Base-by-base conservation (phyloP, 257 asterid species). In the Perilla frutescens region DNA sequence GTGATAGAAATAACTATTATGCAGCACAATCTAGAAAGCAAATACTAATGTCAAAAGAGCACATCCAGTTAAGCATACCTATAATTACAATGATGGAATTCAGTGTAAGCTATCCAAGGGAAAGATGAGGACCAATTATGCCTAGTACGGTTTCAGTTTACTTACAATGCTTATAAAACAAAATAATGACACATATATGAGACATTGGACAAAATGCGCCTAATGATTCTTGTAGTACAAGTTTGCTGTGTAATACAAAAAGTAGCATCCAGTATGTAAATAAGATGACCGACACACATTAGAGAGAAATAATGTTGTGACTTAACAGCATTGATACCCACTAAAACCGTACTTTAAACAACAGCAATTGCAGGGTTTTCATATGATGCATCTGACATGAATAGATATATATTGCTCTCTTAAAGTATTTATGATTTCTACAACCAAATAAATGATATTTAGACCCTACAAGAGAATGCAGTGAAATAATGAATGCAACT, bases 401-500 rank as follows among this genome's bases (percentile, higher is more conserved):
- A 40, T 37, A 47, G 26, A 7, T 51, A 20, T 5, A 67, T 39
- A 26, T 49, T 7, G 13, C 14, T 47, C 44, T 64, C 26, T 40
- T 54, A 8, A 56, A 34, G 31, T 14, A 73, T 60, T 10, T 39
- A 37, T 39, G 40, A 11, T 41, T 53, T 43, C 43, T 57, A 54
- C 13, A 56, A 14, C 44, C 45, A 45, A 55, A 31, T 37, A 70
- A 43, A 34, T 7, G 49, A 53, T 15, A 29, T 2, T 53, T 61
- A 39, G 47, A 62, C 72, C 32, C 67, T 6, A 54, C 55, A 39
- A 10, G 54, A 40, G 34, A 62, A 9, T 54, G 54, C 34, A 31
- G 7, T 20, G 50, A 48, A 59, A 37, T 49, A 20, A 59, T 60
- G 5, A 49, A 44, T 53, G 50, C 79, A 72, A 72, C 49, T 10